Conservation (phyloP, 176 grass and related monocot genomes). For the Luzula sylvatica region DNA sequence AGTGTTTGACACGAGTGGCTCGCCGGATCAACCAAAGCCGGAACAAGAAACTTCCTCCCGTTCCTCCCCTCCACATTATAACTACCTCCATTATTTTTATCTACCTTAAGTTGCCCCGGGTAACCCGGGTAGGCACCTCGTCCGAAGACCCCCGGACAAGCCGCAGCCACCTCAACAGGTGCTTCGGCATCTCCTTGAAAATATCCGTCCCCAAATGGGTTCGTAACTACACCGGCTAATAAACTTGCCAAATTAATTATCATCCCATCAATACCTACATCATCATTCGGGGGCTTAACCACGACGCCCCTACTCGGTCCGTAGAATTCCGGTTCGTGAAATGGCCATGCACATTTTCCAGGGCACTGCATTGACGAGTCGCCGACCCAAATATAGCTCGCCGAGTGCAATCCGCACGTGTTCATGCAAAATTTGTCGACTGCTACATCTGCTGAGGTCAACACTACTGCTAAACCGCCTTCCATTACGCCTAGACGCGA, state of each 20-base stretch:
- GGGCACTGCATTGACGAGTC: constrained; percentile 56
- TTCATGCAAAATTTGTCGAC: constrained; percentile 51
- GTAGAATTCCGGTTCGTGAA: constrained; percentile 44
- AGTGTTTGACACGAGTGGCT: constrained; percentile 43
- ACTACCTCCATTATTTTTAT: constrained; percentile 40
- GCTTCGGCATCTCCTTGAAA: constrained; percentile 50
- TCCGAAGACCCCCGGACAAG: constrained; percentile 44
- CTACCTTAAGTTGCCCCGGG: constrained; percentile 38
- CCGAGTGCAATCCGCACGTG: constrained; percentile 47
- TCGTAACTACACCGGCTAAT: constrained; percentile 61
- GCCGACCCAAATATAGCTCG: constrained; percentile 66
- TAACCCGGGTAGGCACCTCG: constrained; percentile 52
- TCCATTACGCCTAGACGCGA: constrained; percentile 49
- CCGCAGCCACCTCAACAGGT: constrained; percentile 51
- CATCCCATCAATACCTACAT: constrained; percentile 60
- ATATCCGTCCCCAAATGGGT: constrained; percentile 63
- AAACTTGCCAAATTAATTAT: constrained; percentile 71
- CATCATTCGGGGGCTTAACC: constrained; percentile 47
- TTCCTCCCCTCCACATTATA: constrained; percentile 82
- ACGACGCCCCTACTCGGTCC: constrained; percentile 20
- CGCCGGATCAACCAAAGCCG: constrained; percentile 49
- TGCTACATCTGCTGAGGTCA: constrained; percentile 63
- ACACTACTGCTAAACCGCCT: constrained; percentile 48
- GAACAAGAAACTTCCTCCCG: constrained; percentile 76
- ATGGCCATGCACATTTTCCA: constrained; percentile 65